Evolutionary conservation across 768 basidiomycete species (phyloP).

Genomic region (Clavaria fumosa): DNA sequence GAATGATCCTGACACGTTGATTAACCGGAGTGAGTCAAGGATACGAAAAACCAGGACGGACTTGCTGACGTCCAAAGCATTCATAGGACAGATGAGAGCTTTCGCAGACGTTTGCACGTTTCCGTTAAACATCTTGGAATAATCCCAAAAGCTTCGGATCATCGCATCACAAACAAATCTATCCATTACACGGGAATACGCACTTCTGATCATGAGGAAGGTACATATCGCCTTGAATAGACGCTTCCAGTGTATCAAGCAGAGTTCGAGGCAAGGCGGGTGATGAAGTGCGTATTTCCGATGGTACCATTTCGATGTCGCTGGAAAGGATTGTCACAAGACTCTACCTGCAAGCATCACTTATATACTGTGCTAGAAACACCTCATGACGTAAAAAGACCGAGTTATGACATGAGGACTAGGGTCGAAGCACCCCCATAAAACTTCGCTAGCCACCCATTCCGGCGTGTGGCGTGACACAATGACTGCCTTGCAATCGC

Average conservation of each 20-base stretch:
- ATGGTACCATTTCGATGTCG: too few relatives aligned
- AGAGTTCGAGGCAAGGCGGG: too few relatives aligned
- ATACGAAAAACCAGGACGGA: slow-evolving; percentile 16
- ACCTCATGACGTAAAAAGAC: too few relatives aligned
- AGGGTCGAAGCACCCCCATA: too few relatives aligned
- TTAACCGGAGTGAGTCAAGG: slow-evolving; percentile 1
- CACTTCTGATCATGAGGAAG: slow-evolving; percentile 29
- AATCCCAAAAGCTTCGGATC: slow-evolving; percentile 28
- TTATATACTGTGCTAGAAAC: too few relatives aligned
- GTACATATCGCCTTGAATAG: slow-evolving; percentile 33
- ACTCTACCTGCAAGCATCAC: too few relatives aligned
- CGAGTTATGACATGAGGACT: too few relatives aligned
- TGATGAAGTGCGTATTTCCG: too few relatives aligned
- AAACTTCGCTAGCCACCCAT: too few relatives aligned
- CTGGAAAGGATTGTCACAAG: too few relatives aligned
- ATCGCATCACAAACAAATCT: slow-evolving; percentile 3
- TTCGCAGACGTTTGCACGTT: slow-evolving; percentile 45
- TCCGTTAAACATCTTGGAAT: slow-evolving; percentile 58
- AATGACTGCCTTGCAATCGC: too few relatives aligned
- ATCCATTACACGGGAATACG: slow-evolving; percentile 2
- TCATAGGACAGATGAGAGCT: slow-evolving; percentile 56
- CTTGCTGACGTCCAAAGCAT: slow-evolving; percentile 73
- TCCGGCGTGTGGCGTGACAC: too few relatives aligned
- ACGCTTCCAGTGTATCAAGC: slow-evolving; percentile 29
- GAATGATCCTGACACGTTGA: slow-evolving; percentile 33